Conservation (phyloP, 192 early-diverging fungal genomes). For the Podila minutissima region DNA sequence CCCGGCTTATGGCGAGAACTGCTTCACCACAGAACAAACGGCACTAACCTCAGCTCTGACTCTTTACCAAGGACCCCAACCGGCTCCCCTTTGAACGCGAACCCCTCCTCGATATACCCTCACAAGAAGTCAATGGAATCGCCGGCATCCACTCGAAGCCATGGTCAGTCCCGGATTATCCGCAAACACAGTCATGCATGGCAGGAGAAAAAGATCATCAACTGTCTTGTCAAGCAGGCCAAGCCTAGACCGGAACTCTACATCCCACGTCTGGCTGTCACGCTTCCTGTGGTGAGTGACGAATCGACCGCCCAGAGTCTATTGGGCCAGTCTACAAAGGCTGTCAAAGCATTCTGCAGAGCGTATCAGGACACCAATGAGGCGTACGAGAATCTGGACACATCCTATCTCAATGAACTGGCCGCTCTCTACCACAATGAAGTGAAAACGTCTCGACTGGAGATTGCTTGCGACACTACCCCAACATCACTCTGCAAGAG, state of each 20-base stretch:
- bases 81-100: too few species aligned
- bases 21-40: slow-evolving; percentile 3
- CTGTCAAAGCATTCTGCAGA: slow-evolving; percentile 29
- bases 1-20: slow-evolving; percentile 52
- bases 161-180: slow-evolving; percentile 12
- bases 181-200: slow-evolving; percentile 37
- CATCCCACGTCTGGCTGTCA: slow-evolving; percentile 4
- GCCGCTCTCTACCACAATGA: slow-evolving; percentile 51
- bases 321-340: slow-evolving; percentile 16
- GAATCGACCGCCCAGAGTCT: slow-evolving; percentile 28
- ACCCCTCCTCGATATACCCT: neutral
- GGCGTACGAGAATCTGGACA: slow-evolving; percentile 42
- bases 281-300: neutral
- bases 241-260: slow-evolving; percentile 14
- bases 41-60: neutral
- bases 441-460: slow-evolving; percentile 24
- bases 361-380: slow-evolving; percentile 13
- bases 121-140: neutral
- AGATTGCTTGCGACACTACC: slow-evolving; percentile 50
- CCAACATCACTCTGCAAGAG: slow-evolving; percentile 45
- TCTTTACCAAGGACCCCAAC: slow-evolving; percentile 9
- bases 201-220: slow-evolving; percentile 43
- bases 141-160: neutral
- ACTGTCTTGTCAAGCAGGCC: slow-evolving; percentile 26
- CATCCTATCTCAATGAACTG: slow-evolving; percentile 44